Percentiles rank a stretch among this genome's conserved stretches.
These are phyloP conservation scores for Rhizopus stolonifer DNA, from an alignment of 371 early-diverging fungal species.

Conservation along the genomic window DNA sequence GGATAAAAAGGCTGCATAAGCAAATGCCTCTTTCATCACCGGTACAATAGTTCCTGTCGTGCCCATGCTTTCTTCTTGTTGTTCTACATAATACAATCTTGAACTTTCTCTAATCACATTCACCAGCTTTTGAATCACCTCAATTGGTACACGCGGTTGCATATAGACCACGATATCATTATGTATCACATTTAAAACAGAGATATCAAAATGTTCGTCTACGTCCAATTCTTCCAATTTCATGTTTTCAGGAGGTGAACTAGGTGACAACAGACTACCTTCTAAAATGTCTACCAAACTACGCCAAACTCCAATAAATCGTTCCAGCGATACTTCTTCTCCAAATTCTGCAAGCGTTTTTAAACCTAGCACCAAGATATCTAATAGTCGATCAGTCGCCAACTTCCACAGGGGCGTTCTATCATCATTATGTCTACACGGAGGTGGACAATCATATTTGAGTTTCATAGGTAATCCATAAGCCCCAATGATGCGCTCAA, in stretches of 20 bases:
- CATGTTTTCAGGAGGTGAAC: constrained; percentile 59
- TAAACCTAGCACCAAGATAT: constrained; percentile 64
- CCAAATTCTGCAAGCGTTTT: constrained; percentile 56
- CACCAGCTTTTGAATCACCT: constrained; percentile 55
- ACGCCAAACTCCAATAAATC: constrained; percentile 66
- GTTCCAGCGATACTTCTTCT: constrained; percentile 56
- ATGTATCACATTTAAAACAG: constrained; percentile 64
- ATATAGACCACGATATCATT: constrained; percentile 68
- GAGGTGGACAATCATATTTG: constrained; percentile 76
- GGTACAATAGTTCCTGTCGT: constrained; percentile 64
- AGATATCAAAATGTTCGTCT: constrained; percentile 81
- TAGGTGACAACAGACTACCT: constrained; percentile 69
- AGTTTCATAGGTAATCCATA: constrained; percentile 74
- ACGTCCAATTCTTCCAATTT: constrained; percentile 68
- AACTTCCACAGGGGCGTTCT: constrained; percentile 76
- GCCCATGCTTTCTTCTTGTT: constrained; percentile 37
- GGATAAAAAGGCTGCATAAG: constrained; percentile 64
- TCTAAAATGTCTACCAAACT: constrained; percentile 69
- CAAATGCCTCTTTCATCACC: constrained; percentile 71
- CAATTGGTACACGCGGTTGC: constrained; percentile 63
- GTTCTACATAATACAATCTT: constrained; percentile 49
- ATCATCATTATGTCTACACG: constrained; percentile 67
- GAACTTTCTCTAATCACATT: constrained; percentile 60
- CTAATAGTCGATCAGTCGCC: constrained; percentile 68
- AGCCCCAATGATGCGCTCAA: constrained; percentile 63